Base-by-base conservation (phyloP, 495 filamentous ascomycete genomes). In the Aspergillus saccharolyticus region DNA sequence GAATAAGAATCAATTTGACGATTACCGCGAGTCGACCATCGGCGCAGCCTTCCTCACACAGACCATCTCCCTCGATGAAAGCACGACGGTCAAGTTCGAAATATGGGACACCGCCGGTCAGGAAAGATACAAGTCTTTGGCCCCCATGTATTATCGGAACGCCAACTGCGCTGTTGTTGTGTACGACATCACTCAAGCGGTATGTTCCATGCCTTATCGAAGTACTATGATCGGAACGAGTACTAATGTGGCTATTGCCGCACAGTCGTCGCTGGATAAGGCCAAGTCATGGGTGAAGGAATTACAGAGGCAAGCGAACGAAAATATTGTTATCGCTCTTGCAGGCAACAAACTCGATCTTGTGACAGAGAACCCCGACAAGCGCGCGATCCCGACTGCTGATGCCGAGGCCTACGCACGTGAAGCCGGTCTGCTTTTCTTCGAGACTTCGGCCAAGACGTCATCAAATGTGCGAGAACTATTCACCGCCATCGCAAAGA, bases 201-300 rank as follows among this genome's bases (percentile, higher is more conserved):
- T 98, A 85, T 54, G 89, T 24, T 42, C 45, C 21, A 28, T 14
- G 18, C 72, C 43, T 47, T 51, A 15, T 21, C 30, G 42, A 25
- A n/a, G 16, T 24, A 25, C 18, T 9, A 25, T 51, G 39, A 18
- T 54, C 39, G 22, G 30, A 14, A 25, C n/a, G 17, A 50, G 44
- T 25, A 21, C 59, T 59, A 58, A 60, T 55, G 6, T 39, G 42
- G 56, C 53, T 55, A 57, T 59, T 42, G 20, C 42, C 51, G n/a
- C 46, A 57, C 67, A 98, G 94, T 82, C 90, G 58, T 97, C 95
- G 6, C 78, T 98, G 56, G 94, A 98, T 75, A 98, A 98, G 79
- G 94, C 94, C 56, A 98, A 98, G 71, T 85, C 91, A 28, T 98
- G 94, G 94, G 91, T 98, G n/a, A 97, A 97, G 74, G 95, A 98